Evolutionary conservation across 177 flowering plant species (phyloP), one percentile per base, ranked within the genome.

Genomic region (Vitis hybrid): DNA sequence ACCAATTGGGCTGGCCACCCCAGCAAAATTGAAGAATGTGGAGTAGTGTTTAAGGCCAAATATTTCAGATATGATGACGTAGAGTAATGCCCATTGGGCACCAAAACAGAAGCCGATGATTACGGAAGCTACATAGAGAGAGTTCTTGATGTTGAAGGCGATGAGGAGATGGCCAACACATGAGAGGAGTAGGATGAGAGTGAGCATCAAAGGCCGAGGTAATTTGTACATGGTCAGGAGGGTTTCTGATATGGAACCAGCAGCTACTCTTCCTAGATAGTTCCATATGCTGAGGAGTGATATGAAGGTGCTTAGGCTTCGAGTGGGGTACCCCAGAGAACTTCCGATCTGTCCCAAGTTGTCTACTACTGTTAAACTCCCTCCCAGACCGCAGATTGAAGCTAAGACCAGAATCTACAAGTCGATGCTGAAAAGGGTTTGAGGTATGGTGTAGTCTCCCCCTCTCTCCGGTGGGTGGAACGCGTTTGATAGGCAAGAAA

Each of bases 271-370:
- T 1, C 82, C 85, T 1, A 76, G 71, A 52, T 71, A 83, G 32
- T 75, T 82, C 85, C 85, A 82, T 13, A 82, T 76, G 71, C 85
- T 82, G 17, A 80, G 74, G 1, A 82, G 74, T 13, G 85, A 80
- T 8, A 82, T 76, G 51, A 80, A 82, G 2, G 83, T 77, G 73
- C 68, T 68, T 10, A 71, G 74, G 58, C 67, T 76, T 2, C 27
- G 32, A 0, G 17, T 17, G 2, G 77, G 74, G 64, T 82, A 82
- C 8, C 80, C 78, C 2, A 80, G 66, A 4, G 85, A 77, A 10
- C 24, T 65, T 9, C 85, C 85, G 18, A 82, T 82, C 59, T 82
- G 85, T 12, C 85, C 85, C 13, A 80, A 12, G 51, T 79, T 80
- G 73, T 80, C 83, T 14, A 79, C 70, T 1, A 78, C 73, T 5